These are phyloP conservation scores for Amphibolis antarctica DNA, from an alignment of 106 monocot genomes.

Conservation along the genomic window DNA sequence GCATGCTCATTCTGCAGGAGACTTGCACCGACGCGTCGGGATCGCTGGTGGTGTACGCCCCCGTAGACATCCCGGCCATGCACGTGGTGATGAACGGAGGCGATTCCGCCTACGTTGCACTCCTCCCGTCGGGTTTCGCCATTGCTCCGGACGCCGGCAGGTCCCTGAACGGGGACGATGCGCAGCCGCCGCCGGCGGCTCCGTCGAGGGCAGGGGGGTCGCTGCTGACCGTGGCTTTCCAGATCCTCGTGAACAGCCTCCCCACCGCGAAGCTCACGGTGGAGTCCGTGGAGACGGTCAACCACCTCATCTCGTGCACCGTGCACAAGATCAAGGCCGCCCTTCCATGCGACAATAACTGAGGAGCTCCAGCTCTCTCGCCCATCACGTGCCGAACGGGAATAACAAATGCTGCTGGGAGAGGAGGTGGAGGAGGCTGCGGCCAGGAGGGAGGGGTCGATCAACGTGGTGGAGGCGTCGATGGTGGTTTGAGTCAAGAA, in stretches of 20 bases:
- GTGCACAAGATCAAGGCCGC: conserved; percentile 65
- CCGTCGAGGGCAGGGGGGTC: conserved; percentile 20
- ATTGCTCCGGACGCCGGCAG: conserved; percentile 39
- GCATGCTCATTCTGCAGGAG: conserved; percentile 78
- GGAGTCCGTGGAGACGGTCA: conserved; percentile 77
- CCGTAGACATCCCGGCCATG: conserved; percentile 74
- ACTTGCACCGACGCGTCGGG: conserved; percentile 71
- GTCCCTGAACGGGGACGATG: neutral
- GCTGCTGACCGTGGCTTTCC: conserved; percentile 53
- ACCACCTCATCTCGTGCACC: conserved; percentile 65
- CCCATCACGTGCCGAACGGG: neutral
- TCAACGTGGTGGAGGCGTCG: no score
- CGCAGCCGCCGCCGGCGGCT: neutral
- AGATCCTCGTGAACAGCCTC: conserved; percentile 53
- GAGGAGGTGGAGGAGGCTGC: no score
- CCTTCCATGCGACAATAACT: conserved; percentile 21
- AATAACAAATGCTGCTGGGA: no score
- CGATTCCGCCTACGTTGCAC: conserved; percentile 65
- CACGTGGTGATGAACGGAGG: conserved; percentile 82
- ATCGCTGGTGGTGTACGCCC: conserved; percentile 66
- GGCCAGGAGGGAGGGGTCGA: no score
- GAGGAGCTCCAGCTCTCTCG: neutral
- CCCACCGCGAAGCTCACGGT: conserved; percentile 51
- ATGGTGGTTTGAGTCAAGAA: conserved; percentile 22
- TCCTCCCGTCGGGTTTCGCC: conserved; percentile 76